Evolutionary conservation across 345 rosid species (phyloP), one percentile per base, ranked within the genome.

Genomic region (Brassica carinata): DNA sequence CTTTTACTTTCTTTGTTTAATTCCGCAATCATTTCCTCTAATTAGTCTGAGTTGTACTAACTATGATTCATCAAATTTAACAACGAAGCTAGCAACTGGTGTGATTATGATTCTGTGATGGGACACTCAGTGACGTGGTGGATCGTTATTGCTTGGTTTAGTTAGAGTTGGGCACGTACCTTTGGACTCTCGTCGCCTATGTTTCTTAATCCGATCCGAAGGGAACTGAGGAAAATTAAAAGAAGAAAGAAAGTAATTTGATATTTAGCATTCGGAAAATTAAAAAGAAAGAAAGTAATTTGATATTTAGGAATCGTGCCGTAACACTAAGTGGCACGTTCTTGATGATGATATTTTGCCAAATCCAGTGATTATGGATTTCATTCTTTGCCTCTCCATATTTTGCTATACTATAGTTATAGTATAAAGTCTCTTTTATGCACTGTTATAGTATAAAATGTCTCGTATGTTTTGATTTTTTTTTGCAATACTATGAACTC

Each of bases 111-210:
- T 74, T 69, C 40, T 15, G 34, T 33, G 72, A 80, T 69, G 72
- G 76, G 62, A 75, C 83, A 75, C 38, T 63, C 14, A 3, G 15
- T 34, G 51, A 80, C 67, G 67, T 80, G 83, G 76, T 27, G 23
- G 61, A 55, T 55, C 23, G 23, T 15, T 55, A 15, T 55, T 69
- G 76, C 26, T 69, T 51, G 18, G 8, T n/a, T 51, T 62, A 74
- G 43, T 74, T 69, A 68, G 75, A 63, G 71, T 69, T 51, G n/a
- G 83, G 76, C 79, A 80, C 83, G 83, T 80, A 43, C 70, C 79
- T 6, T 30, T 73, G 57, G 69, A 19, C 31, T 36, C 45, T 69
- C 13, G 64, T 73, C 40, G 27, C 55, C 57, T 66, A 66, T 55
- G 81, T 48, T 63, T 36, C 76, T 43, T 23, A 63, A 23, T 33